These are phyloP conservation scores for Coniophora puteana DNA, from an alignment of 1,284 basidiomycete genomes.

Conservation along the genomic window DNA sequence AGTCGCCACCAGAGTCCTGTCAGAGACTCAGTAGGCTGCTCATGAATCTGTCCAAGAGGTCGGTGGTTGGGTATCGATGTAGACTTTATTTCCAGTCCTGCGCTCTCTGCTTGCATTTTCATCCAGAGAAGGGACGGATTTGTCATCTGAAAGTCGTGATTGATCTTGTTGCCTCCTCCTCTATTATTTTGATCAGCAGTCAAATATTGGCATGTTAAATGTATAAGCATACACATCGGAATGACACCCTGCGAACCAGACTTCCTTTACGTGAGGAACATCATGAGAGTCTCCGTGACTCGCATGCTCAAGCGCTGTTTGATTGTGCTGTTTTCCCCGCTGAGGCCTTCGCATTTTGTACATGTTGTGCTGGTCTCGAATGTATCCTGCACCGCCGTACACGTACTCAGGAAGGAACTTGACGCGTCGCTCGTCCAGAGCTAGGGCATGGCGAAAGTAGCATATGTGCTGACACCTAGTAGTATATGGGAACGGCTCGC, in stretches of 20 bases:
- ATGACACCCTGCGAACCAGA: constrained; percentile 25
- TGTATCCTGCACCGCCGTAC: constrained; percentile 9
- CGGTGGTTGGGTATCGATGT: too few species aligned
- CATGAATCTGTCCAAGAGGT: constrained; percentile 20
- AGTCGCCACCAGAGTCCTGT: constrained; percentile 12
- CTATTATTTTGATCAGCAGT: constrained; percentile 8
- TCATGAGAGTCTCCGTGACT: not conserved
- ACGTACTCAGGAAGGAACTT: constrained; percentile 33
- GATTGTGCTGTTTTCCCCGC: too few species aligned
- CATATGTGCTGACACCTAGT: constrained; percentile 21
- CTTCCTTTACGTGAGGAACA: constrained; percentile 15
- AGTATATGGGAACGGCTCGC: constrained; percentile 18
- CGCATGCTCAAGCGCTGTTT: too few species aligned
- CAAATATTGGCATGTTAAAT: not conserved
- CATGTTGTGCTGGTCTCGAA: too few species aligned
- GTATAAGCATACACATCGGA: constrained; percentile 22
- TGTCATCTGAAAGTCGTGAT: constrained; percentile 15
- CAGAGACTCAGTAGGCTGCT: constrained; percentile 14
- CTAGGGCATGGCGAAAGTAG: constrained; percentile 20
- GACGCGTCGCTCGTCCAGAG: constrained; percentile 32
- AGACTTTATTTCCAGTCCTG: constrained; percentile 7
- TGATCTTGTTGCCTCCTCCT: constrained; percentile 18
- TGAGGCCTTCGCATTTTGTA: too few species aligned
- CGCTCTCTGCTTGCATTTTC: constrained; percentile 14
- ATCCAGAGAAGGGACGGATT: constrained; percentile 19